Conservation (phyloP, 768 basidiomycete species). For the Tylopilus sp. region DNA sequence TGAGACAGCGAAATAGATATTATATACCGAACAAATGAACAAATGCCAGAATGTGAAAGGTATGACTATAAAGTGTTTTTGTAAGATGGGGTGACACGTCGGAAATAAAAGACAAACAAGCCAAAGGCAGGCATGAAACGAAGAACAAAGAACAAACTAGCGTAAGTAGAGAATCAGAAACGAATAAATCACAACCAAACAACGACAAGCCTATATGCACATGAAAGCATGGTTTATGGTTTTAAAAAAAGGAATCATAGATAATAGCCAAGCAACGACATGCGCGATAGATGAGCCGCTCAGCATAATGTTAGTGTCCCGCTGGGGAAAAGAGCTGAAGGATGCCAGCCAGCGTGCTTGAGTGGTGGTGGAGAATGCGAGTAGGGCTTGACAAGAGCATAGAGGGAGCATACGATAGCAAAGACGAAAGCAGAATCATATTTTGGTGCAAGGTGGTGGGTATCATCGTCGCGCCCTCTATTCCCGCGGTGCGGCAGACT, state of each 20-base stretch:
- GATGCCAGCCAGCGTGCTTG: slow-evolving; percentile 11
- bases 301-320: slow-evolving; percentile 29
- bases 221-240: slow-evolving; percentile 26
- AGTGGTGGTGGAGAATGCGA: slow-evolving; percentile 15
- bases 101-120: slow-evolving; percentile 5
- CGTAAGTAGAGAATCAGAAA: slow-evolving; percentile 13
- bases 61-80: slow-evolving; percentile 18
- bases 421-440: slow-evolving; percentile 28
- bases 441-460: slow-evolving; percentile 15
- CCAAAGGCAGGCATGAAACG: slow-evolving; percentile 3
- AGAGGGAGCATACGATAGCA: slow-evolving; percentile 22
- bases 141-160: slow-evolving; percentile 7
- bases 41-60: slow-evolving; percentile 17
- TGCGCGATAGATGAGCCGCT: slow-evolving; percentile 18
- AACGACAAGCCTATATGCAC: slow-evolving; percentile 24
- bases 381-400: slow-evolving; percentile 23
- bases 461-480: slow-evolving; percentile 20
- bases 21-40: slow-evolving; percentile 28
- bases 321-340: slow-evolving; percentile 11
- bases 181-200: slow-evolving; percentile 27
- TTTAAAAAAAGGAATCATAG: slow-evolving; percentile 19
- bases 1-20: slow-evolving; percentile 26
- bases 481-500: slow-evolving; percentile 25
- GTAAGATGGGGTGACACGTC: slow-evolving; percentile 14
- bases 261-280: slow-evolving; percentile 27